These are phyloP conservation scores for Saksenaea vasiformis DNA, from an alignment of 371 early-diverging fungal genomes.

Conservation along the genomic window DNA sequence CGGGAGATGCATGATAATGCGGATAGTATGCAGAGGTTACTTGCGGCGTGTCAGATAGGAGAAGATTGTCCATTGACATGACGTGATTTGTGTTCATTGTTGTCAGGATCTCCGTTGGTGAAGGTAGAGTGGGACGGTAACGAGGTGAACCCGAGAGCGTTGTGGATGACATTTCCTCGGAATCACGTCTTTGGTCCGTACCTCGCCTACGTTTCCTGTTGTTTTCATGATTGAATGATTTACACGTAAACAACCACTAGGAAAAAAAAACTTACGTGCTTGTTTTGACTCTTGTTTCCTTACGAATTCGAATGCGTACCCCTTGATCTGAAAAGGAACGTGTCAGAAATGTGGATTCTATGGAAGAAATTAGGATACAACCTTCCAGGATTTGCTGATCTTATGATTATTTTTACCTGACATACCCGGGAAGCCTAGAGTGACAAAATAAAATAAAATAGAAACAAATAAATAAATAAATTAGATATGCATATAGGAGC, in stretches of 20 bases:
- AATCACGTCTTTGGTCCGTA: neutral
- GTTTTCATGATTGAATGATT: too few species aligned
- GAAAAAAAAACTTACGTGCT: constrained; percentile 15
- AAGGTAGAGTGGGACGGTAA: neutral
- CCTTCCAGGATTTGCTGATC: neutral
- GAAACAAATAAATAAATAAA: neutral
- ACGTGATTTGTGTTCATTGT: constrained; percentile 7
- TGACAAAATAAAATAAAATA: too few species aligned
- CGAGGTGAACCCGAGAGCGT: neutral
- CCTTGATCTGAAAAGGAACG: constrained; percentile 34
- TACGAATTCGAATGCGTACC: constrained; percentile 28
- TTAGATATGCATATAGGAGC: neutral
- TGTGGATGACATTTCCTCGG: neutral
- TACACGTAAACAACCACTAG: too few species aligned
- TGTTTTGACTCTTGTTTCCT: constrained; percentile 26
- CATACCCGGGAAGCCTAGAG: constrained; percentile 80
- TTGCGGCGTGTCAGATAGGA: neutral
- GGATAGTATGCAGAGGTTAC: neutral
- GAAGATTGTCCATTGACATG: constrained; percentile 2
- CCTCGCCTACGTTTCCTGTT: neutral
- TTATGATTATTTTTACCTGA: constrained; percentile 51
- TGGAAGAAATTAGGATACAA: neutral
- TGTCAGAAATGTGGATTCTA: constrained; percentile 32
- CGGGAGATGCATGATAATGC: neutral
- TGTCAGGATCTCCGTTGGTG: neutral